A percentile compares a stretch with the other conserved stretches of the same genome.
Evolutionary conservation across 2,329 filamentous ascomycete species (phyloP).

Genomic region (Monilinia fructicola): DNA sequence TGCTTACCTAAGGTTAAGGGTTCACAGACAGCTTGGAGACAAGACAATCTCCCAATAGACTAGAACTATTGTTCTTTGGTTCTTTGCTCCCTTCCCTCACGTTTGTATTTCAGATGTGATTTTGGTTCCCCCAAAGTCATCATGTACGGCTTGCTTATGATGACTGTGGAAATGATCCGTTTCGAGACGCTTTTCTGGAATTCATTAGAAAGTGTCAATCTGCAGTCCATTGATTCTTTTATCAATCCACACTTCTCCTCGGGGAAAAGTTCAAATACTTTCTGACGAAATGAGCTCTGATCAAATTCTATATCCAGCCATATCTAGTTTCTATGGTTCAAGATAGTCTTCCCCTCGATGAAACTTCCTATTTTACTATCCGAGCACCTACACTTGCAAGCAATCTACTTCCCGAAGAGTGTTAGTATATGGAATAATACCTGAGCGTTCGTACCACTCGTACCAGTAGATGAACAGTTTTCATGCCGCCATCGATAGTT

Average conservation of each 20-base stretch:
- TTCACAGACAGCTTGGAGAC: constrained; percentile 6
- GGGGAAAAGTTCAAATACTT: not conserved
- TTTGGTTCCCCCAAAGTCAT: not conserved
- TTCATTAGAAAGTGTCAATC: not conserved
- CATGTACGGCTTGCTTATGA: constrained; percentile 5
- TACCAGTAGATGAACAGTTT: constrained; percentile 1
- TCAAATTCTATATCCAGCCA: not conserved
- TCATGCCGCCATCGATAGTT: not conserved
- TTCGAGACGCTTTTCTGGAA: not conserved
- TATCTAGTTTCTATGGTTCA: not conserved
- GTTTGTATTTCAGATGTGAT: not conserved
- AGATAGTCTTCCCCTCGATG: not conserved
- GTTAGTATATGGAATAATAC: constrained; percentile 7
- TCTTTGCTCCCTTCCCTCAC: not conserved
- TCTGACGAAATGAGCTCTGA: not conserved
- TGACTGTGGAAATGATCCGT: not conserved
- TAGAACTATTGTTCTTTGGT: not conserved
- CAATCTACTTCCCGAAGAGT: not conserved
- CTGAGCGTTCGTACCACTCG: constrained; percentile 11
- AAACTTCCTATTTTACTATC: not conserved
- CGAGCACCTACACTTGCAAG: constrained; percentile 1
- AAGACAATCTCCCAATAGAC: not conserved
- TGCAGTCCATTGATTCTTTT: not conserved
- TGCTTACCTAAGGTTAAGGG: not conserved
- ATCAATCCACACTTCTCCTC: not conserved